Evolutionary conservation across 1,284 basidiomycete species (phyloP), one percentile per base, ranked within the genome.

Genomic region (Rhodotorula sp.): DNA sequence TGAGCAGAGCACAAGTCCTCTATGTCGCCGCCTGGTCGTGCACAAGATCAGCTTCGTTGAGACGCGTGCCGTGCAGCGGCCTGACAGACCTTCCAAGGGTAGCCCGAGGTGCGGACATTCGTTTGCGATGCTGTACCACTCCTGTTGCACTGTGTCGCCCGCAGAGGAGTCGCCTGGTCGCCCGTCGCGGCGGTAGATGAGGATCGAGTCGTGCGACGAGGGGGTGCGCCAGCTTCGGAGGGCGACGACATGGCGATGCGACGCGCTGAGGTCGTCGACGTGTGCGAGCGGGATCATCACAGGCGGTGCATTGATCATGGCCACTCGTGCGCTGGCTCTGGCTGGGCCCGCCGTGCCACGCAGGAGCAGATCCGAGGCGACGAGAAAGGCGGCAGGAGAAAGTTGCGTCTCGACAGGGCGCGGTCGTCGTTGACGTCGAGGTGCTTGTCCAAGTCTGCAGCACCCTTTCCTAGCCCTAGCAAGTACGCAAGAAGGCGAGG

Each of bases 91-190:
- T 45, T 75, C 73, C 12, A 75, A 49, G 1, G 70, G 67, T 7
- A 70, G n/a, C 2, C 71, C 73, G 14, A 75, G 49, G 53, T 75
- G 73, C 1, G 62, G 63, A 34, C 73, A 75, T n/a, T 68, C 68
- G 61, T 69, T 72, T 2, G 45, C 60, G 61, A 75, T 70, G 16
- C 56, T 46, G 45, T 56, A 70, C 63, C 60, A 70, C 13, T 19
- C 21, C 10, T 12, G 23, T 7, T 45, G 52, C 7, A 13, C 25
- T 13, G 25, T 34, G 2, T 34, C 34, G 34, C 34, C 34, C 34
- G 34, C 34, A 5, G 34, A 34, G 34, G 5, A 7, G 52, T 3
- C 21, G 50, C 50, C 50, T 10, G 58, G 58, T 3, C 19, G 48
- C 8, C 4, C 66, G 44, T 61, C 59, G 9, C 55, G 42, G 25